Conservation (phyloP, 306 rosid species). For the Lathyrus tuberosus region DNA sequence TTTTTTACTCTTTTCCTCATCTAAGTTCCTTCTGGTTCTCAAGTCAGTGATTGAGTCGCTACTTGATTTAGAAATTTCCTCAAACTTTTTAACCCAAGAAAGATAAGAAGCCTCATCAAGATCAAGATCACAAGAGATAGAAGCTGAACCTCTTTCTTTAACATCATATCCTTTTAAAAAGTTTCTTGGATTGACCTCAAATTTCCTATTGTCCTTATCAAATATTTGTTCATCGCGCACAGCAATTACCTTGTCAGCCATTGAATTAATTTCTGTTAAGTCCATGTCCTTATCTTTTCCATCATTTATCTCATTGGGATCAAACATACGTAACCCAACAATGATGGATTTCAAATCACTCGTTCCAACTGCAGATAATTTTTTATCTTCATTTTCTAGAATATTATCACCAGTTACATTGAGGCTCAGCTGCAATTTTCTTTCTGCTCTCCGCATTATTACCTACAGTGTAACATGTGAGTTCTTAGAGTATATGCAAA, state of each 20-base stretch:
- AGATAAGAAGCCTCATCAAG: conserved; percentile 81
- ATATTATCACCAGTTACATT: conserved; percentile 71
- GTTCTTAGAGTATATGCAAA: conserved; percentile 35
- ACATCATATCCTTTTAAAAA: conserved; percentile 46
- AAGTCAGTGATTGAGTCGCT: conserved; percentile 47
- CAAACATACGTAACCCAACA: conserved; percentile 71
- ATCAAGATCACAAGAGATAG: conserved; percentile 50
- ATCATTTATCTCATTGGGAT: conserved; percentile 55
- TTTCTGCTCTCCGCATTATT: conserved; percentile 90
- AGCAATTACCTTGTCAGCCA: conserved; percentile 75
- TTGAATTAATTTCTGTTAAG: conserved; percentile 58
- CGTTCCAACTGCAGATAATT: conserved; percentile 53
- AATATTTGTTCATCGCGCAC: conserved; percentile 50
- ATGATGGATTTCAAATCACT: conserved; percentile 80
- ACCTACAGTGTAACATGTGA: conserved; percentile 55
- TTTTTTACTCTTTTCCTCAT: conserved; percentile 57
- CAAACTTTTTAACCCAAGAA: conserved; percentile 86
- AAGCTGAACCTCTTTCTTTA: conserved; percentile 46
- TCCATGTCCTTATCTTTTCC: conserved; percentile 47
- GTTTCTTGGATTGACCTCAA: conserved; percentile 64
- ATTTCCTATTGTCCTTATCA: conserved; percentile 63
- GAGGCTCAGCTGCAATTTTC: conserved; percentile 80
- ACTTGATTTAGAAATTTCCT: conserved; percentile 64
- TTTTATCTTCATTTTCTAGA: conserved; percentile 54
- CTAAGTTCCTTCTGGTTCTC: conserved; percentile 49